Evolutionary conservation across 108 stramenopile genomes (phyloP).

Genomic region (Cyclotella atomus): DNA sequence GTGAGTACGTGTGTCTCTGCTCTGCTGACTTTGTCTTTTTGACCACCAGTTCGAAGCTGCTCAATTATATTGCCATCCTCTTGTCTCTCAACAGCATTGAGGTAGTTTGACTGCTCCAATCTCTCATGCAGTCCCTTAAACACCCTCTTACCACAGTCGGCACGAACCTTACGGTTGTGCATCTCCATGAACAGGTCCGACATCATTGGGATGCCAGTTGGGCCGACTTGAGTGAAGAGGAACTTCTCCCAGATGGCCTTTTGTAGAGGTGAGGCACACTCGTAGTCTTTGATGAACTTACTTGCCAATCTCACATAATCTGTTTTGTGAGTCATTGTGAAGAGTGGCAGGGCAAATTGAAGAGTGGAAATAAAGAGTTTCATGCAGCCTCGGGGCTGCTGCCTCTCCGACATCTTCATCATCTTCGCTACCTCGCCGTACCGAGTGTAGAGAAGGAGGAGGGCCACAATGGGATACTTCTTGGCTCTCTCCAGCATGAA

Average conservation of each 20-base stretch:
- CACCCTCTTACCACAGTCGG: not conserved
- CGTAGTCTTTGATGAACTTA: not conserved
- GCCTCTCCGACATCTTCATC: constrained; percentile 16
- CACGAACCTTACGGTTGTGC: not conserved
- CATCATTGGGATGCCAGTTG: constrained; percentile 4
- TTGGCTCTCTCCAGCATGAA: constrained; percentile 20
- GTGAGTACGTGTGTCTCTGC: constrained; percentile 1
- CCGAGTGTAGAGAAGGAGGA: constrained; percentile 10
- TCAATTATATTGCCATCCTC: constrained; percentile 3
- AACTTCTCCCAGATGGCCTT: not conserved
- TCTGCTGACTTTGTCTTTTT: not conserved
- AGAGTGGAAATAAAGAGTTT: constrained; percentile 2
- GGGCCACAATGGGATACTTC: constrained; percentile 10
- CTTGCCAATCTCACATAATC: constrained; percentile 11
- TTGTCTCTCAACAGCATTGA: not conserved
- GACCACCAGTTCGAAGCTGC: not conserved
- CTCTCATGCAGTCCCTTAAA: not conserved
- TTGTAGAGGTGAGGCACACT: constrained; percentile 11
- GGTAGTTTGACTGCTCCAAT: not conserved
- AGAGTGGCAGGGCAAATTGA: constrained; percentile 5
- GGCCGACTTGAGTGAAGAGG: not conserved
- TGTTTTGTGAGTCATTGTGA: constrained; percentile 9
- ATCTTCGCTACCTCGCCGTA: constrained; percentile 12
- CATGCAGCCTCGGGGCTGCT: not conserved
- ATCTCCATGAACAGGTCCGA: constrained; percentile 20